Conservation (phyloP, 805 yeast species). For the Candida gorgasii region DNA sequence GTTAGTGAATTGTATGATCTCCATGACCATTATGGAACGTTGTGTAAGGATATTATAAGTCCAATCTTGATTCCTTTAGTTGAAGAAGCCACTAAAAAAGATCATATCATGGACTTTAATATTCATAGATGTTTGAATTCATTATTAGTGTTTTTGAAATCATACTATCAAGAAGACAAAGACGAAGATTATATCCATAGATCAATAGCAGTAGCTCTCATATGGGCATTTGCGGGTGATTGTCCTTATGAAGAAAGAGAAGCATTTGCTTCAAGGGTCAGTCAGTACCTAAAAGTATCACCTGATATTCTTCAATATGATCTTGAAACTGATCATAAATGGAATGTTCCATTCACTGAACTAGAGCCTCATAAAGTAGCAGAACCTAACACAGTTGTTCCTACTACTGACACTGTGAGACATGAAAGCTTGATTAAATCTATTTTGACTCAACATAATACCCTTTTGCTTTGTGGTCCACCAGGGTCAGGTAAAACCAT, state of each 20-base stretch:
- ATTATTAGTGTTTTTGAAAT: conserved; percentile 39
- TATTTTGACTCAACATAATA: conserved; percentile 53
- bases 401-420: conserved; percentile 74
- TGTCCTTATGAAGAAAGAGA: conserved; percentile 38
- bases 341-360: conserved; percentile 40
- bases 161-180: conserved; percentile 28
- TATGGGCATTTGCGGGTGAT: conserved; percentile 73
- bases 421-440: conserved; percentile 64
- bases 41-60: not conserved
- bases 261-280: conserved; percentile 32
- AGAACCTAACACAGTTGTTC: conserved; percentile 65
- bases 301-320: conserved; percentile 9
- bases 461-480: conserved; percentile 86
- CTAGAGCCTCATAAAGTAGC: conserved; percentile 61
- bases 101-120: conserved; percentile 56
- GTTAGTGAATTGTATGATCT: conserved; percentile 5
- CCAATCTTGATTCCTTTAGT: not conserved
- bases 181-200: conserved; percentile 27
- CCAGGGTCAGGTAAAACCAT: conserved; percentile 98
- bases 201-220: conserved; percentile 31
- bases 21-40: conserved; percentile 1
- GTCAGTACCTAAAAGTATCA: conserved; percentile 10
- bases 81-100: conserved; percentile 12
- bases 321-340: conserved; percentile 11
- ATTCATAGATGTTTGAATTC: conserved; percentile 37